A percentile compares a stretch with the other conserved stretches of the same genome.
Evolutionary conservation across 768 basidiomycete species (phyloP).

Genomic region (Hortiboletus flavorubellus): DNA sequence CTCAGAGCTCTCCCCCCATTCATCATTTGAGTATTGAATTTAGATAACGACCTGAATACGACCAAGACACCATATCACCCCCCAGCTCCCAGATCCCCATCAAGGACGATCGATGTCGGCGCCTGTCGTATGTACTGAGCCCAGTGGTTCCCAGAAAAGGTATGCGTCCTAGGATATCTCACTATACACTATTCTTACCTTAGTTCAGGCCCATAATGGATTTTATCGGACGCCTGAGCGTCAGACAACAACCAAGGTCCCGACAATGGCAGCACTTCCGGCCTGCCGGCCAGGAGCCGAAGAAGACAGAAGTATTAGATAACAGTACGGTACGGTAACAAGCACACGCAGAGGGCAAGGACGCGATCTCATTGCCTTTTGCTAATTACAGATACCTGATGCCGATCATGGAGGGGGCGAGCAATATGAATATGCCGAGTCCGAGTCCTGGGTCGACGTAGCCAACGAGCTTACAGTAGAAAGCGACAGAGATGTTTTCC

Average conservation of each 20-base stretch:
- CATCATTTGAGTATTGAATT: neutral
- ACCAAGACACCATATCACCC: neutral
- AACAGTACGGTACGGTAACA: neutral
- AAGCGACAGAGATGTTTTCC: neutral
- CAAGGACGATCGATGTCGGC: neutral
- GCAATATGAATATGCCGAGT: neutral
- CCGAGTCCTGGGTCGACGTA: no score
- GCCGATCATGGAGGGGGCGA: neutral
- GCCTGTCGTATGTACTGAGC: neutral
- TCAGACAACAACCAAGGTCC: neutral
- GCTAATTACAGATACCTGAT: neutral
- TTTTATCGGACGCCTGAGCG: neutral
- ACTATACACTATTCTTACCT: neutral
- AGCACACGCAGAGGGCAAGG: neutral
- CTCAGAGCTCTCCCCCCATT: neutral
- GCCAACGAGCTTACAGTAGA: neutral
- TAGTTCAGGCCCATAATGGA: neutral
- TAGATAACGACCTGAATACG: neutral
- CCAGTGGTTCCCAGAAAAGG: neutral
- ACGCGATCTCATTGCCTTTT: neutral
- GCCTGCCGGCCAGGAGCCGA: neutral
- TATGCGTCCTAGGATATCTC: neutral
- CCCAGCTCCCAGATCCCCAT: neutral
- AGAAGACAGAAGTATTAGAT: neutral
- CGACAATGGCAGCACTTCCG: neutral